These are phyloP conservation scores for Trapa incisa DNA, from an alignment of 345 rosid species.

Conservation along the genomic window DNA sequence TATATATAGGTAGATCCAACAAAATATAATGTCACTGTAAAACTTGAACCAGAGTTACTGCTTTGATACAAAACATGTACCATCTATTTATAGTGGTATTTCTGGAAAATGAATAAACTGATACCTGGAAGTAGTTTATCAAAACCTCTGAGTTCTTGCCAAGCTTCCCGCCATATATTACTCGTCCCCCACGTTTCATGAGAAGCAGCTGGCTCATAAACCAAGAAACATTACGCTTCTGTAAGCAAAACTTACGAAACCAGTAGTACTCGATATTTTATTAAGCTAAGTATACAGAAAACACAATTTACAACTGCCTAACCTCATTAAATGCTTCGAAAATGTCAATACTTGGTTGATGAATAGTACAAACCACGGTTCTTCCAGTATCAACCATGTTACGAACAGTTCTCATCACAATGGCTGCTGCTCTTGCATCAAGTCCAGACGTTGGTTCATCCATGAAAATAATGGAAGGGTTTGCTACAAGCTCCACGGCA, in stretches of 20 bases:
- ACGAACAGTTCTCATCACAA: slow-evolving; percentile 90
- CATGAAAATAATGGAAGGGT: slow-evolving; percentile 88
- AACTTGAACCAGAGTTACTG: not conserved
- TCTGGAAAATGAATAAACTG: not conserved
- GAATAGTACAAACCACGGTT: slow-evolving; percentile 89
- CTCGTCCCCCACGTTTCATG: slow-evolving; percentile 92
- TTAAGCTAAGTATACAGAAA: not conserved
- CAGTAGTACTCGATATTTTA: not conserved
- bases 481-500: slow-evolving; percentile 94
- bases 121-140: slow-evolving; percentile 81
- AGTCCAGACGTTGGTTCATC: slow-evolving; percentile 99
- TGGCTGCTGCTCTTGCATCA: slow-evolving; percentile 96
- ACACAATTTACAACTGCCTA: slow-evolving; percentile 9
- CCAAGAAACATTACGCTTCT: not conserved
- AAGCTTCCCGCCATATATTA: slow-evolving; percentile 79
- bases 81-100: not conserved
- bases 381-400: slow-evolving; percentile 94
- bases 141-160: slow-evolving; percentile 53
- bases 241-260: not conserved
- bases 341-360: slow-evolving; percentile 88
- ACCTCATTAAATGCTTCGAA: slow-evolving; percentile 97
- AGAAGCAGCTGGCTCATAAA: slow-evolving; percentile 54
- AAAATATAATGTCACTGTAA: not conserved
- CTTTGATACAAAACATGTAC: not conserved
- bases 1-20: not conserved